Conservation (phyloP, 257 asterid genomes). For the Forsythia viridissima region DNA sequence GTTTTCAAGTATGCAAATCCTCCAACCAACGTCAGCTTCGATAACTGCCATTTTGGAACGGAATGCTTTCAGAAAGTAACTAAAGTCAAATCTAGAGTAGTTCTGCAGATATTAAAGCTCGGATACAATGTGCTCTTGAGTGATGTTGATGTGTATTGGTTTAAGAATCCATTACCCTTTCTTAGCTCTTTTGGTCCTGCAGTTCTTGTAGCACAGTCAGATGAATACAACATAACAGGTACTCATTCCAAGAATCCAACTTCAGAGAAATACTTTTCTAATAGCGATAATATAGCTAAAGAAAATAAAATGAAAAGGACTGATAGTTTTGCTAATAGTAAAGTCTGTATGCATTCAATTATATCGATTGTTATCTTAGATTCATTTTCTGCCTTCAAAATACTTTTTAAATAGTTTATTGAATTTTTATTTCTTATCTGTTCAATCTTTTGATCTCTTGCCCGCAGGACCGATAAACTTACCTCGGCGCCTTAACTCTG, state of each 20-base stretch:
- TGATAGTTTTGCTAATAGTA: not conserved
- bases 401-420: not conserved
- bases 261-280: not conserved
- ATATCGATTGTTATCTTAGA: not conserved
- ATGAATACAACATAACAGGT: conserved; percentile 77
- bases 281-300: not conserved
- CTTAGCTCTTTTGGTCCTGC: conserved; percentile 78
- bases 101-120: conserved; percentile 76
- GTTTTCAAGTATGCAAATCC: conserved; percentile 59
- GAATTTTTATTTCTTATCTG: not conserved
- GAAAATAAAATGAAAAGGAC: not conserved
- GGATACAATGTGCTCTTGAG: conserved; percentile 62
- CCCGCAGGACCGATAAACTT: conserved; percentile 83
- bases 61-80: conserved; percentile 92
- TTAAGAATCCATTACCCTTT: conserved; percentile 67
- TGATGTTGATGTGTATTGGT: conserved; percentile 56
- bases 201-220: conserved; percentile 84
- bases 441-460: conserved; percentile 6
- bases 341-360: not conserved
- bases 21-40: conserved; percentile 79
- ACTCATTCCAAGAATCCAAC: conserved; percentile 16
- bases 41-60: conserved; percentile 90
- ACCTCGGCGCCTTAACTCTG: conserved; percentile 95
- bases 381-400: not conserved
- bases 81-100: conserved; percentile 87